These are phyloP conservation scores for Rhynchospora breviuscula DNA, from an alignment of 176 grass and related monocot genomes.

Conservation along the genomic window DNA sequence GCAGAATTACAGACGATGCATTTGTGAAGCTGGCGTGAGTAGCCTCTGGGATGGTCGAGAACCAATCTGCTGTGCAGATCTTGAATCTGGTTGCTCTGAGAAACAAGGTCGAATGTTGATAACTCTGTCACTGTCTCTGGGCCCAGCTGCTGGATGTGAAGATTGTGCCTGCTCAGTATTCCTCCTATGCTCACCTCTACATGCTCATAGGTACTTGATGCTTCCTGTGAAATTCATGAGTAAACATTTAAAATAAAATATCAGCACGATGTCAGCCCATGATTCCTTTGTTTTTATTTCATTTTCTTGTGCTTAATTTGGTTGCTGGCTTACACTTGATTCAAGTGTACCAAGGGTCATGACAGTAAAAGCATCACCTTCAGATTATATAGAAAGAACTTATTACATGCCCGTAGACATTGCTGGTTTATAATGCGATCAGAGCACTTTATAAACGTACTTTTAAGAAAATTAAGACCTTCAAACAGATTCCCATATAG, in stretches of 20 bases:
- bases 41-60: slow-evolving; percentile 69
- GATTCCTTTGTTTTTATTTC: neutral
- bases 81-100: slow-evolving; percentile 79
- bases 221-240: slow-evolving; percentile 36
- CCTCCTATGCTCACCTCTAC: slow-evolving; percentile 78
- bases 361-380: neutral
- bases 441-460: neutral
- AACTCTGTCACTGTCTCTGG: slow-evolving; percentile 66
- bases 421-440: neutral
- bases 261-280: neutral
- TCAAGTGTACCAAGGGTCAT: neutral
- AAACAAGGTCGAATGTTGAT: slow-evolving; percentile 67
- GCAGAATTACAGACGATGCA: slow-evolving; percentile 62
- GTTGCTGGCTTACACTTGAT: neutral
- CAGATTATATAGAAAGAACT: neutral
- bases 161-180: slow-evolving; percentile 80
- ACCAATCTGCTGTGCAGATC: slow-evolving; percentile 94
- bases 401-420: neutral
- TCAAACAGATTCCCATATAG: neutral
- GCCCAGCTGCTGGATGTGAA: slow-evolving; percentile 82
- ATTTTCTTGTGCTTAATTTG: neutral
- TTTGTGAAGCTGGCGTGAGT: slow-evolving; percentile 83
- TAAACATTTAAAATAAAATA: neutral
- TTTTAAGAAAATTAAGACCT: neutral
- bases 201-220: slow-evolving; percentile 72